Percentiles rank a stretch among this genome's conserved stretches.
phyloP scores from a whole-genome alignment of 257 asterid genomes.

The Paraleonurus japonicus region DNA sequence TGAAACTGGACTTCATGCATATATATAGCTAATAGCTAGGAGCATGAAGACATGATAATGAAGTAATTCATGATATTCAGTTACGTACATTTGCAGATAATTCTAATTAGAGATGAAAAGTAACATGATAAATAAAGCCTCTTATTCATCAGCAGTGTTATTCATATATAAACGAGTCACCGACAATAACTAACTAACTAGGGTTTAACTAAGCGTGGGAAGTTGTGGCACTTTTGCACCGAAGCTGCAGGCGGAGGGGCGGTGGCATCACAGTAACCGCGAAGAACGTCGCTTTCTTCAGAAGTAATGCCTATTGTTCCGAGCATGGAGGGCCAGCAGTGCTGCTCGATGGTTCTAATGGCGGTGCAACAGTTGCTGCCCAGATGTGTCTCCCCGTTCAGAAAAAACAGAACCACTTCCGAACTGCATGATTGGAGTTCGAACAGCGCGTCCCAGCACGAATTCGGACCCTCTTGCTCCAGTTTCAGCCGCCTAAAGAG shows the following conservation, averaged over 20 bases:
- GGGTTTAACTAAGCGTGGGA: constrained; percentile 24
- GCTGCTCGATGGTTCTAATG: constrained; percentile 45
- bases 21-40: no score
- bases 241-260: constrained; percentile 13
- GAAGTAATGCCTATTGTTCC: constrained; percentile 58
- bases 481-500: constrained; percentile 35
- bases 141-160: no score
- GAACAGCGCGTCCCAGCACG: constrained; percentile 65
- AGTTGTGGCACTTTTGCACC: constrained; percentile 6
- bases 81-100: no score
- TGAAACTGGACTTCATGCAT: no score
- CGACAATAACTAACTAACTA: not conserved
- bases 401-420: constrained; percentile 59
- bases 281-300: constrained; percentile 53
- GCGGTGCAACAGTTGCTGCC: constrained; percentile 64
- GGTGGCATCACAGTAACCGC: constrained; percentile 61
- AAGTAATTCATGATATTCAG: no score
- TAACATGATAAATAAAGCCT: no score
- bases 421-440: constrained; percentile 71
- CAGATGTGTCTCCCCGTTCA: constrained; percentile 63
- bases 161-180: no score
- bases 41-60: no score
- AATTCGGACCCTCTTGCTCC: constrained; percentile 36
- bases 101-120: no score
- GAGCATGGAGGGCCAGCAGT: constrained; percentile 74